A percentile compares a stretch with the other conserved stretches of the same genome.
Conservation (phyloP, 306 rosid genomes). For the Vigna unguiculata region DNA sequence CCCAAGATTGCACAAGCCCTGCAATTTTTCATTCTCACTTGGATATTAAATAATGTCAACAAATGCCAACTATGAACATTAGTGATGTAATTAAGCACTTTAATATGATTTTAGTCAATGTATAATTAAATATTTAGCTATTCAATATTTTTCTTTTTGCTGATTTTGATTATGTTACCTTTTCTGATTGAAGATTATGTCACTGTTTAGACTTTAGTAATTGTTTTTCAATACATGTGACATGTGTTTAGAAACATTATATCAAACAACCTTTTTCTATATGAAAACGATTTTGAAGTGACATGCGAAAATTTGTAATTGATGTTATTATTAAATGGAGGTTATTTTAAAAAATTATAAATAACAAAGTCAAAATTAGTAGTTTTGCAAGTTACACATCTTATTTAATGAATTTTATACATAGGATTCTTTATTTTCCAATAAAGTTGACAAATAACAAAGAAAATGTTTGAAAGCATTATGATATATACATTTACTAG, state of each 20-base stretch:
- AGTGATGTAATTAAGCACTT: not conserved
- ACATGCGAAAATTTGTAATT: not conserved
- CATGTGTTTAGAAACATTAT: not conserved
- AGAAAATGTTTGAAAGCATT: too few relatives aligned
- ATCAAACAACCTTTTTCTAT: too few relatives aligned
- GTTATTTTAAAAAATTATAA: not conserved
- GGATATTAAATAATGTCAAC: constrained; percentile 24
- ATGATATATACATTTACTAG: too few relatives aligned
- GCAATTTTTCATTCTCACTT: constrained; percentile 13
- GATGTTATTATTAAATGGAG: not conserved
- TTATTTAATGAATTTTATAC: too few relatives aligned
- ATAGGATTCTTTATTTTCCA: too few relatives aligned
- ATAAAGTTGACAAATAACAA: too few relatives aligned
- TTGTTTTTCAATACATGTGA: not conserved
- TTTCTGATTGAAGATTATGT: not conserved
- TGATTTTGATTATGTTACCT: not conserved
- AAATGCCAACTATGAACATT: not conserved
- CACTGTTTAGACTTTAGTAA: not conserved
- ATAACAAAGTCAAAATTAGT: not conserved
- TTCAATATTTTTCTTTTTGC: not conserved
- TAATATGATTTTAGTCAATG: not conserved
- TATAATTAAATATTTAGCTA: not conserved
- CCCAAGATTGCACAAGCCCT: constrained; percentile 97
- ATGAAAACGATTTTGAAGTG: not conserved
- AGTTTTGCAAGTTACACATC: too few relatives aligned